Percentiles rank a stretch among this genome's conserved stretches.
Conservation (phyloP, 352 stramenopile genomes). For the Phytophthora foliorum region DNA sequence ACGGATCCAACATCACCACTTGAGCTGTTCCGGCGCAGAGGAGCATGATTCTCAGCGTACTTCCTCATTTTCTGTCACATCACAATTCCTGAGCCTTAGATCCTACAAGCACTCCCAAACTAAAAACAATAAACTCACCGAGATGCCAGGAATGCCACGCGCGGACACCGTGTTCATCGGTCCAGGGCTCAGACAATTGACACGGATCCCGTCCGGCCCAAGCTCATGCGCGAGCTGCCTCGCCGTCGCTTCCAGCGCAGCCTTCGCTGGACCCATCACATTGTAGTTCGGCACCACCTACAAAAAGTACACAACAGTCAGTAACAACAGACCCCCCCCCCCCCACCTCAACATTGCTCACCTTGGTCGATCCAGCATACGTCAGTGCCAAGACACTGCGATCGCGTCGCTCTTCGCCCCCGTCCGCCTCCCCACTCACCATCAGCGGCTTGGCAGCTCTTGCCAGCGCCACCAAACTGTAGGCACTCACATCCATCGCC, state of each 20-base stretch:
- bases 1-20: slow-evolving; percentile 82
- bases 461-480: slow-evolving; percentile 91
- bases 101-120: not conserved
- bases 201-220: slow-evolving; percentile 76
- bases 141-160: slow-evolving; percentile 92
- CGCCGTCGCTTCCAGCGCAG: slow-evolving; percentile 86
- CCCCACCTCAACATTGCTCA: not conserved
- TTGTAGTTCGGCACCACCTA: slow-evolving; percentile 92
- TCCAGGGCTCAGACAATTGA: slow-evolving; percentile 93
- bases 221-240: slow-evolving; percentile 89
- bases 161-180: slow-evolving; percentile 93
- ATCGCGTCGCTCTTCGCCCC: slow-evolving; percentile 39
- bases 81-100: slow-evolving; percentile 6
- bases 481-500: slow-evolving; percentile 89
- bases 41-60: slow-evolving; percentile 69
- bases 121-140: slow-evolving; percentile 39
- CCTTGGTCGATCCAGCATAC: slow-evolving; percentile 84
- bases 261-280: slow-evolving; percentile 94
- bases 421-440: not conserved
- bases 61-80: slow-evolving; percentile 80
- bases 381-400: slow-evolving; percentile 90
- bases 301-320: slow-evolving; percentile 3
- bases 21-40: slow-evolving; percentile 78
- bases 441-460: slow-evolving; percentile 73
- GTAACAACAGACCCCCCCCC: not conserved